phyloP scores from a whole-genome alignment of 2,329 filamentous ascomycete genomes.

The Alternaria angustiovoidea region DNA sequence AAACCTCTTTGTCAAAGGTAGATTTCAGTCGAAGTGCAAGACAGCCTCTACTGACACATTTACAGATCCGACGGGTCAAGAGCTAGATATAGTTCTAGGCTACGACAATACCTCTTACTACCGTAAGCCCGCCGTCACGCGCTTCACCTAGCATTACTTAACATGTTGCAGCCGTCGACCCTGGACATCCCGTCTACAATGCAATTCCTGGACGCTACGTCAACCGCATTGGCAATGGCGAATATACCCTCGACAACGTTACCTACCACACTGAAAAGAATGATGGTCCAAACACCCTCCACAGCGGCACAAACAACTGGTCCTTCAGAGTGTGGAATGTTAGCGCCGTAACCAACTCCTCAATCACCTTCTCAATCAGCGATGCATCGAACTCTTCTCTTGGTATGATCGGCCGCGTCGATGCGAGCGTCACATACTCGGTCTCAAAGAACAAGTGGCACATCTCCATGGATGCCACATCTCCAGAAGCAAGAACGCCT shows the following conservation, averaged over 20 bases:
- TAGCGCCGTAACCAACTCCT: constrained; percentile 32
- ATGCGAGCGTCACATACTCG: constrained; percentile 43
- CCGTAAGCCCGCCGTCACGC: constrained; percentile 28
- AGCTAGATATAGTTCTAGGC: constrained; percentile 44
- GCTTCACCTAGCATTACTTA: constrained; percentile 8
- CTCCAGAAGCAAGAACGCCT: constrained; percentile 39
- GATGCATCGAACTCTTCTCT: constrained; percentile 42
- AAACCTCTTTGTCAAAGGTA: constrained; percentile 46
- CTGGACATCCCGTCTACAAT: constrained; percentile 47
- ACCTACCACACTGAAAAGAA: constrained; percentile 41
- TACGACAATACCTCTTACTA: constrained; percentile 48
- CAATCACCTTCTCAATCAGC: constrained; percentile 43
- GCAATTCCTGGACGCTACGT: constrained; percentile 45
- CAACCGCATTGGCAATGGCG: constrained; percentile 46
- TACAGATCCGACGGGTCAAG: constrained; percentile 40
- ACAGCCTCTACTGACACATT: constrained; percentile 13
- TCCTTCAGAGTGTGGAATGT: constrained; percentile 43
- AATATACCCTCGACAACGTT: constrained; percentile 39
- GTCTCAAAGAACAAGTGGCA: constrained; percentile 45
- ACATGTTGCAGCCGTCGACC: constrained; percentile 40
- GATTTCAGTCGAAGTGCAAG: background rate
- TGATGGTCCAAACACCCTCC: constrained; percentile 46
- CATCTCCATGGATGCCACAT: constrained; percentile 42
- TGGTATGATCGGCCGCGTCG: constrained; percentile 42
- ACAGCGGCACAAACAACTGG: constrained; percentile 48